Percentiles rank a stretch among this genome's conserved stretches.
Evolutionary conservation across 169 alveolate species (phyloP).

Genomic region (Cryptosporidium baileyi): DNA sequence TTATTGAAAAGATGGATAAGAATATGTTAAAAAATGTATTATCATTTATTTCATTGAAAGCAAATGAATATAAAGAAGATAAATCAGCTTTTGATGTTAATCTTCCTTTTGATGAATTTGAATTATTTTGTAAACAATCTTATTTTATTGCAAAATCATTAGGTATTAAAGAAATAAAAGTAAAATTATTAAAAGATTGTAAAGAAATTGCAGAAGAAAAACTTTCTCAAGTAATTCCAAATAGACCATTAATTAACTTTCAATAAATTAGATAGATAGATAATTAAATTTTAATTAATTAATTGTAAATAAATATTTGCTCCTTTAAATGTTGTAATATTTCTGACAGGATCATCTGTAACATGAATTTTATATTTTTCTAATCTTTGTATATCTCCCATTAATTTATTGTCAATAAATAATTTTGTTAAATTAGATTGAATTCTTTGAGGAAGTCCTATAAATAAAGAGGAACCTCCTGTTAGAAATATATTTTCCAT

Average conservation of each 20-base stretch:
- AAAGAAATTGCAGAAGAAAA: slow-evolving; percentile 28
- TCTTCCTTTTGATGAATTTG: slow-evolving; percentile 59
- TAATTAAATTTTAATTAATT: background rate
- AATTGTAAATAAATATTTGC: slow-evolving; percentile 24
- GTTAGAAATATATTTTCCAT: slow-evolving; percentile 41
- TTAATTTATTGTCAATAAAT: slow-evolving; percentile 20
- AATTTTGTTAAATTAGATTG: slow-evolving; percentile 18
- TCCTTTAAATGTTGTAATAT: slow-evolving; percentile 38
- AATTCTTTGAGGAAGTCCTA: slow-evolving; percentile 59
- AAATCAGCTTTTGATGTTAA: slow-evolving; percentile 4
- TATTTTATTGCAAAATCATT: slow-evolving; percentile 35
- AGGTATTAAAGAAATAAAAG: background rate
- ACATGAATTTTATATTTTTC: slow-evolving; percentile 37
- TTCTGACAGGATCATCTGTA: slow-evolving; percentile 46
- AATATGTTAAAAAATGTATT: slow-evolving; percentile 37
- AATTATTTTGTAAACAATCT: slow-evolving; percentile 13
- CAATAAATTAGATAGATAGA: background rate
- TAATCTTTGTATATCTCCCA: slow-evolving; percentile 36
- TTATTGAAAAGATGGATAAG: slow-evolving; percentile 52
- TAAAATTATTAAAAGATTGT: slow-evolving; percentile 20
- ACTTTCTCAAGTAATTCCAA: slow-evolving; percentile 48
- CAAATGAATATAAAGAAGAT: slow-evolving; percentile 36
- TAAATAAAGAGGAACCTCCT: slow-evolving; percentile 32
- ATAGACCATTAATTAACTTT: slow-evolving; percentile 45
- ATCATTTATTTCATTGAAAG: slow-evolving; percentile 49